Evolutionary conservation across 805 yeast genomes (phyloP).

Genomic region (Lipomyces spencermartinsiae): DNA sequence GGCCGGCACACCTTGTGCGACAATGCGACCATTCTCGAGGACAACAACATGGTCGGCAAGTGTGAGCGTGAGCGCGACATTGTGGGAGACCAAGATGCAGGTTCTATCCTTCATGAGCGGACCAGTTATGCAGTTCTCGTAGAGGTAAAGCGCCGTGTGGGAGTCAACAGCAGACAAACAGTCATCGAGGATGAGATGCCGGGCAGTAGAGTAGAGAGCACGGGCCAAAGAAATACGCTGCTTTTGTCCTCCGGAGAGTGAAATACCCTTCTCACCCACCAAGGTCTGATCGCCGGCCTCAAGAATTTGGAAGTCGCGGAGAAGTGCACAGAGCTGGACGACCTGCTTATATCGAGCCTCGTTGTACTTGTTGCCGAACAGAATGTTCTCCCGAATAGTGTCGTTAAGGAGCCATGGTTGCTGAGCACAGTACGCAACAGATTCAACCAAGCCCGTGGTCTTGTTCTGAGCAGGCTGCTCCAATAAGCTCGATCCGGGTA

Average conservation of each 20-base stretch:
- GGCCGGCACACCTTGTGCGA: constrained; percentile 52
- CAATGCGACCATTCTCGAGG: constrained; percentile 83
- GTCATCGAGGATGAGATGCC: constrained; percentile 85
- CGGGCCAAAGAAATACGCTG: constrained; percentile 96
- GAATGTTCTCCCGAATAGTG: constrained; percentile 81
- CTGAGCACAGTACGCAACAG: constrained; percentile 48
- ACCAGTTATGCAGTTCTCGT: constrained; percentile 89
- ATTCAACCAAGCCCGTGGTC: constrained; percentile 49
- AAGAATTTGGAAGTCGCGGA: constrained; percentile 84
- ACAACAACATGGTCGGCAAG: constrained; percentile 81
- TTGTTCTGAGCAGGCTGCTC: constrained; percentile 72
- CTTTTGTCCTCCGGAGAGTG: constrained; percentile 96
- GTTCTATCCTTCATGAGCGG: constrained; percentile 86
- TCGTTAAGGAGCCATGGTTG: constrained; percentile 95
- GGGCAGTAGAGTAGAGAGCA: constrained; percentile 86
- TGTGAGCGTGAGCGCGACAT: constrained; percentile 84
- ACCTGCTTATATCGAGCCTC: constrained; percentile 78
- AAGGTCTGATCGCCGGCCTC: constrained; percentile 91
- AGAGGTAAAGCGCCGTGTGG: constrained; percentile 92
- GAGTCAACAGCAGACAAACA: constrained; percentile 97
- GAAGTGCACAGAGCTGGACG: constrained; percentile 85
- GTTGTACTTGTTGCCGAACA: constrained; percentile 75
- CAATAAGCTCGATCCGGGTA: constrained; percentile 74
- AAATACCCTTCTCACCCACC: constrained; percentile 96
- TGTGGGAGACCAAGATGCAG: constrained; percentile 89